A percentile compares a stretch with the other conserved stretches of the same genome.
These are phyloP conservation scores for Magnusiomyces fungicola DNA, from an alignment of 1,139 yeast genomes.

Conservation along the genomic window DNA sequence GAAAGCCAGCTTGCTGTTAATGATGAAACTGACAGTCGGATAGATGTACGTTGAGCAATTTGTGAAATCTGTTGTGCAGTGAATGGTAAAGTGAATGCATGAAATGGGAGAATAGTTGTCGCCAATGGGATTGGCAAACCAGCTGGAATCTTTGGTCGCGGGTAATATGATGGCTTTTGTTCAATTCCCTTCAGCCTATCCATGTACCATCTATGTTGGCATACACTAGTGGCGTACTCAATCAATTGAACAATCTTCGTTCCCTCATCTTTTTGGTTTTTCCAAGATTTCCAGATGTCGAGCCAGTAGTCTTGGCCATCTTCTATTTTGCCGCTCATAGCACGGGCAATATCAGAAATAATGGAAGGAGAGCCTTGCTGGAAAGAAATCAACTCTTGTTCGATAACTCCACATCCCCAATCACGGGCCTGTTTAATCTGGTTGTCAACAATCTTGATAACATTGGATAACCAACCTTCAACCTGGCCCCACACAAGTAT, in stretches of 20 bases:
- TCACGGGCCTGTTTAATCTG: conserved; percentile 24
- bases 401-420: conserved; percentile 29
- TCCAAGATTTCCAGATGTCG: conserved; percentile 20
- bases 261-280: conserved; percentile 25
- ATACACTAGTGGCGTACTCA: conserved; percentile 23
- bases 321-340: conserved; percentile 19
- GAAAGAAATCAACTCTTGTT: conserved; percentile 9
- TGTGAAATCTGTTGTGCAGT: conserved; percentile 23
- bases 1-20: conserved; percentile 28
- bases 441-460: conserved; percentile 22
- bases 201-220: conserved; percentile 29
- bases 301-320: conserved; percentile 18
- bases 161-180: not conserved
- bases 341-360: conserved; percentile 13
- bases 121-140: conserved; percentile 29
- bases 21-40: conserved; percentile 27
- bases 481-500: conserved; percentile 20
- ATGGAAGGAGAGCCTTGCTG: conserved; percentile 1
- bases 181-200: conserved; percentile 19
- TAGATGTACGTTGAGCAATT: conserved; percentile 28
- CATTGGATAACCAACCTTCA: conserved; percentile 28
- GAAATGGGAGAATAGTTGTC: conserved; percentile 31
- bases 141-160: conserved; percentile 26
- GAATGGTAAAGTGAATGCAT: conserved; percentile 32
- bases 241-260: conserved; percentile 24